Conservation (phyloP, 23 red algal genomes). For the Gracilaria gracilis region DNA sequence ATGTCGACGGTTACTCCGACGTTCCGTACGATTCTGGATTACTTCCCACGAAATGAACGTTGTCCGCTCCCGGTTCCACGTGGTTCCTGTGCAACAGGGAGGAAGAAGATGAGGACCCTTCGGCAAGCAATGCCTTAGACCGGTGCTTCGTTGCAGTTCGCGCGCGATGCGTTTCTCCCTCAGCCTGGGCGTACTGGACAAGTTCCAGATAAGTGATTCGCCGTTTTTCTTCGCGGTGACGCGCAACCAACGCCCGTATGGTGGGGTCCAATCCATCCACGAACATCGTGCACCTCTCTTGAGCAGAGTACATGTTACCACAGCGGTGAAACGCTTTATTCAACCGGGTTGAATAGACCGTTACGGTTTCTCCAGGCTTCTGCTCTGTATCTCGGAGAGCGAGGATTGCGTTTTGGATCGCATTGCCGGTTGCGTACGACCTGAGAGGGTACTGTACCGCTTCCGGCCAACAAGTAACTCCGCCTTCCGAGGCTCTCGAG, state of each 20-base stretch:
- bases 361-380: conserved; percentile 31
- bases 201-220: neutral
- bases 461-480: conserved; percentile 55
- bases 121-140: neutral
- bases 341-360: conserved; percentile 22
- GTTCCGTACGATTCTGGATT: neutral
- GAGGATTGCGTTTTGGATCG: conserved; percentile 1
- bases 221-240: conserved; percentile 13
- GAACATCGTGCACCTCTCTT: conserved; percentile 20
- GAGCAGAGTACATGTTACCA: conserved; percentile 29
- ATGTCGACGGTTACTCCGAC: neutral
- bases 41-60: neutral
- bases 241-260: neutral
- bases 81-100: neutral
- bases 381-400: neutral
- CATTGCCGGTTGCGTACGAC: conserved; percentile 9
- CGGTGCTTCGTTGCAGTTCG: neutral
- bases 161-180: conserved; percentile 23
- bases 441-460: conserved; percentile 44
- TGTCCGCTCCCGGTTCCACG: neutral
- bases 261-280: conserved; percentile 28
- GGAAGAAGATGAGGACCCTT: neutral
- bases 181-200: conserved; percentile 32
- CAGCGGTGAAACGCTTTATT: conserved; percentile 24
- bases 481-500: conserved; percentile 29